Evolutionary conservation across 371 early-diverging fungal genomes (phyloP).

Genomic region (Apophysomyces trapeziformis): DNA sequence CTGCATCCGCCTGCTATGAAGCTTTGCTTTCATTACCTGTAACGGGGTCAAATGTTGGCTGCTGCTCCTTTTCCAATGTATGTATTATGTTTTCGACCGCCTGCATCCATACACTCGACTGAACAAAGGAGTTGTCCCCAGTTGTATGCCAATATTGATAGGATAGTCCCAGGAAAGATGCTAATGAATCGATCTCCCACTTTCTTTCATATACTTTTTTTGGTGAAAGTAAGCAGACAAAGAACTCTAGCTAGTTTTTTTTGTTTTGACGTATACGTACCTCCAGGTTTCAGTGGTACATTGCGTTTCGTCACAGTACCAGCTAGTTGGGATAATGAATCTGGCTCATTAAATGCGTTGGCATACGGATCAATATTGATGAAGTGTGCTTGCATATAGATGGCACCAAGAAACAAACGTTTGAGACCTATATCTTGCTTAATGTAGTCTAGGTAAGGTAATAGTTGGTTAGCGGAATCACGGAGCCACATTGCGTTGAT

Average conservation of each 20-base stretch:
- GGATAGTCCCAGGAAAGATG: conserved; percentile 56
- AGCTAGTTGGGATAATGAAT: conserved; percentile 6
- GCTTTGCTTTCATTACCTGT: conserved; percentile 27
- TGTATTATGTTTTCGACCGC: conserved; percentile 38
- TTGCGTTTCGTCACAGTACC: background rate
- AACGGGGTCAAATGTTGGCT: conserved; percentile 41
- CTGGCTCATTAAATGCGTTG: conserved; percentile 54
- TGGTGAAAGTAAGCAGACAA: background rate
- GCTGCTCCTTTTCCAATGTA: conserved; percentile 39
- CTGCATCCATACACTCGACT: conserved; percentile 38
- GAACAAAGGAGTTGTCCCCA: conserved; percentile 40
- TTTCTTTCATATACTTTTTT: conserved; percentile 48
- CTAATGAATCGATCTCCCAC: conserved; percentile 62
- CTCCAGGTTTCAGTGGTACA: conserved; percentile 15
- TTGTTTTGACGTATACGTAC: conserved; percentile 13
- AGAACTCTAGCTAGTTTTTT: background rate
- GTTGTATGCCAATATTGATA: conserved; percentile 49
- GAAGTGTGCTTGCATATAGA: conserved; percentile 62
- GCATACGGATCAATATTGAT: conserved; percentile 53
- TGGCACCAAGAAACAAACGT: conserved; percentile 51
- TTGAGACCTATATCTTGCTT: conserved; percentile 42
- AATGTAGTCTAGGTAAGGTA: conserved; percentile 58
- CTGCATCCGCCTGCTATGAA: background rate
- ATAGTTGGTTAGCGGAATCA: conserved; percentile 69
- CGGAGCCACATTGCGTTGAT: conserved; percentile 75